phyloP scores from a whole-genome alignment of 2,329 filamentous ascomycete species.

The Simplicillium aogashimaense region DNA sequence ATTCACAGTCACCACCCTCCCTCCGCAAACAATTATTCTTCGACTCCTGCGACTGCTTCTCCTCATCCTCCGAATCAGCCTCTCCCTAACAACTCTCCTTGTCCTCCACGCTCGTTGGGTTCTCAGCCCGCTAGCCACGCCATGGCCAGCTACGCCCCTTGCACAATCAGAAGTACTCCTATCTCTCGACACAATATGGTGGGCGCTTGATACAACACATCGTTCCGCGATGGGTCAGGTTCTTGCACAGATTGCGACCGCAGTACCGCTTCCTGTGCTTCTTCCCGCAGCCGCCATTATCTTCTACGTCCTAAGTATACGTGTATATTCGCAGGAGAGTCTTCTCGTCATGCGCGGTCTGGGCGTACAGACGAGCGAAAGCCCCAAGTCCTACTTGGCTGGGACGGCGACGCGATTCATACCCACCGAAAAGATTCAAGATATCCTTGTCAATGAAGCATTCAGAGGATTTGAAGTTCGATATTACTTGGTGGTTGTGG shows the following conservation, averaged over 20 bases:
- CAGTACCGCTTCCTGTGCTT: slow-evolving; percentile 28
- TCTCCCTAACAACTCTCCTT: slow-evolving; percentile 31
- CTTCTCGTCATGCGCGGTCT: slow-evolving; percentile 81
- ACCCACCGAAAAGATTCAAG: slow-evolving; percentile 82
- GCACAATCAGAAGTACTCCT: slow-evolving; percentile 9
- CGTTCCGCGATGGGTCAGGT: slow-evolving; percentile 21
- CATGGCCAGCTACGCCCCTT: slow-evolving; percentile 7
- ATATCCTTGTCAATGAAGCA: slow-evolving; percentile 90
- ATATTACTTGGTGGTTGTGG: slow-evolving; percentile 83
- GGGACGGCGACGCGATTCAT: slow-evolving; percentile 51
- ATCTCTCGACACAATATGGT: slow-evolving; percentile 14
- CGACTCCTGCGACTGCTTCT: slow-evolving; percentile 34
- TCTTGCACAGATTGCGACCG: slow-evolving; percentile 19
- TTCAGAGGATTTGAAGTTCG: slow-evolving; percentile 86
- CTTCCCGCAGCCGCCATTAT: slow-evolving; percentile 23
- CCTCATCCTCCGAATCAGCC: slow-evolving; percentile 31
- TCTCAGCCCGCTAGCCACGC: slow-evolving; percentile 17
- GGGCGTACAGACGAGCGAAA: slow-evolving; percentile 77
- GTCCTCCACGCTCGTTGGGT: slow-evolving; percentile 40
- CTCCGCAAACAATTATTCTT: slow-evolving; percentile 37
- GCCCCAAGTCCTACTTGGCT: slow-evolving; percentile 49
- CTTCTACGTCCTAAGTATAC: slow-evolving; percentile 34
- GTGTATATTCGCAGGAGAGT: slow-evolving; percentile 60
- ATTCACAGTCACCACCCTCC: slow-evolving; percentile 81
- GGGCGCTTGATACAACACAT: slow-evolving; percentile 14